Conservation (phyloP, 1,284 basidiomycete species). For the Cystobasidium slooffiae region DNA sequence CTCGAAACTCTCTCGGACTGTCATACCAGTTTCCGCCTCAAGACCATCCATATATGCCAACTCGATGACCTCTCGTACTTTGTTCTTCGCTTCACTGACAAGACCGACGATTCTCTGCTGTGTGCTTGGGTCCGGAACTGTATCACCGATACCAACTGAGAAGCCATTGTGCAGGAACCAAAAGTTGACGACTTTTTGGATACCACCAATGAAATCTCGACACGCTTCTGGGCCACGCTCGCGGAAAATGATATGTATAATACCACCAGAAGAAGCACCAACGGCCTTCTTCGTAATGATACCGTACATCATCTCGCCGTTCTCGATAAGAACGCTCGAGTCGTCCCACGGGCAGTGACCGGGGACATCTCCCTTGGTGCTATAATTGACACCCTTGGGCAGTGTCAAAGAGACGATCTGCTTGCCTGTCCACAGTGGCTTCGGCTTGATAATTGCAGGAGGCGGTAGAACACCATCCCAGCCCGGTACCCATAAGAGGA, state of each 20-base stretch:
- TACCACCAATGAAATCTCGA: slow-evolving; percentile 88
- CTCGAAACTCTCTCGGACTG: slow-evolving; percentile 97
- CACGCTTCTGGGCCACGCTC: slow-evolving; percentile 95
- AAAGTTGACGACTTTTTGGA: slow-evolving; percentile 95
- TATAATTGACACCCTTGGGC: slow-evolving; percentile 94
- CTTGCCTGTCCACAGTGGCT: slow-evolving; percentile 97
- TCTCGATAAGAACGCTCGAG: slow-evolving; percentile 94
- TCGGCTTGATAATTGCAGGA: slow-evolving; percentile 94
- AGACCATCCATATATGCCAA: slow-evolving; percentile 80
- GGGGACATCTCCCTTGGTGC: slow-evolving; percentile 72
- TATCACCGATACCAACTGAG: slow-evolving; percentile 98
- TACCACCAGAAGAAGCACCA: slow-evolving; percentile 83
- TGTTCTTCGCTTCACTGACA: slow-evolving; percentile 78
- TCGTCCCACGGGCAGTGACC: slow-evolving; percentile 84
- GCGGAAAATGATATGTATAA: slow-evolving; percentile 96
- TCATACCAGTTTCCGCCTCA: slow-evolving; percentile 94
- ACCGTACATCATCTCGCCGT: slow-evolving; percentile 94
- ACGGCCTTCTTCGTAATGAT: slow-evolving; percentile 98
- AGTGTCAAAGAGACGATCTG: slow-evolving; percentile 91
- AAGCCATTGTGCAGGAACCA: slow-evolving; percentile 99
- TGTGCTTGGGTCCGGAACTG: slow-evolving; percentile 87
- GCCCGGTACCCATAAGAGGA: slow-evolving; percentile 93
- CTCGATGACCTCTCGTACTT: slow-evolving; percentile 72
- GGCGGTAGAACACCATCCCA: slow-evolving; percentile 95
- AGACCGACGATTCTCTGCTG: slow-evolving; percentile 84